phyloP scores from a whole-genome alignment of 148 eudicot genomes.

The Camellia japonica region DNA sequence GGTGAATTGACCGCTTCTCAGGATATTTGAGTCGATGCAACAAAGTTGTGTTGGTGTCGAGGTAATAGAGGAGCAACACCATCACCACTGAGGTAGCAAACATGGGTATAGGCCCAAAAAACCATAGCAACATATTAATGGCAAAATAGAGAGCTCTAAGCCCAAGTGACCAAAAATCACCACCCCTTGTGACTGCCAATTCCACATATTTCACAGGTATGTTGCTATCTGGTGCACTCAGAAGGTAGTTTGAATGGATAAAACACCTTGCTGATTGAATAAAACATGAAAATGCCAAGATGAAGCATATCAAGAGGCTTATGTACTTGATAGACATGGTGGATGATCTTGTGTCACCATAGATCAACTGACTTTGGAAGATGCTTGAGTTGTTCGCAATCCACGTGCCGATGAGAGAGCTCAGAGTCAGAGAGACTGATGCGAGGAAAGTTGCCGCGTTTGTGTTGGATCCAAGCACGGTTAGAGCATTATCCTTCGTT shows the following conservation, averaged over 20 bases:
- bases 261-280: constrained; percentile 69
- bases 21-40: constrained; percentile 37
- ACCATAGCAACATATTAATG: constrained; percentile 61
- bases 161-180: constrained; percentile 74
- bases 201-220: constrained; percentile 43
- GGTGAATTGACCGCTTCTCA: background rate
- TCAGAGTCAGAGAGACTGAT: constrained; percentile 44
- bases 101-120: constrained; percentile 87
- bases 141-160: constrained; percentile 75
- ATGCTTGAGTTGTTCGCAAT: constrained; percentile 49
- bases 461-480: constrained; percentile 41
- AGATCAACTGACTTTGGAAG: constrained; percentile 52
- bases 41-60: constrained; percentile 52
- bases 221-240: constrained; percentile 48
- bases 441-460: constrained; percentile 53
- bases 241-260: constrained; percentile 61
- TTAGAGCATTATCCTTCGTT: constrained; percentile 24
- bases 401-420: constrained; percentile 69
- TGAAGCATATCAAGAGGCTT: constrained; percentile 54
- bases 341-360: constrained; percentile 57
- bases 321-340: constrained; percentile 73
- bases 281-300: constrained; percentile 70
- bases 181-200: constrained; percentile 55
- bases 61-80: constrained; percentile 48
- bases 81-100: constrained; percentile 45